A percentile compares a stretch with the other conserved stretches of the same genome.
Conservation (phyloP, 2,329 filamentous ascomycete genomes). For the Scorias spongiosa region DNA sequence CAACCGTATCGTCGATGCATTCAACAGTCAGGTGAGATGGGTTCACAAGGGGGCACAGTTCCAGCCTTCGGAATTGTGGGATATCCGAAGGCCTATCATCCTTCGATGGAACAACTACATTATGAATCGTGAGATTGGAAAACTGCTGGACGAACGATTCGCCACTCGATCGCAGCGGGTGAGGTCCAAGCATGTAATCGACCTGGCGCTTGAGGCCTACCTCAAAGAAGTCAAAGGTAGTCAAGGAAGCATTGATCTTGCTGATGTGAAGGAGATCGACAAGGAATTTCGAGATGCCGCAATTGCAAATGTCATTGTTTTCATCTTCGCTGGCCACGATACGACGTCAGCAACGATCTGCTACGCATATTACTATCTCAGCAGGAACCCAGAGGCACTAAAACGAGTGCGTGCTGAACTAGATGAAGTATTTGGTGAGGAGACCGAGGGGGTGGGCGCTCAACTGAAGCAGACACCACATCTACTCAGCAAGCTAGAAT, state of each 20-base stretch:
- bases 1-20: slow-evolving; percentile 23
- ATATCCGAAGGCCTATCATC: slow-evolving; percentile 22
- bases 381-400: slow-evolving; percentile 19
- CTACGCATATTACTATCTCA: slow-evolving; percentile 27
- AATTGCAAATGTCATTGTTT: slow-evolving; percentile 24
- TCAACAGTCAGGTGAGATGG: slow-evolving; percentile 23
- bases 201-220: slow-evolving; percentile 22
- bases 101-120: slow-evolving; percentile 20
- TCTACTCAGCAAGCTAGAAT: slow-evolving; percentile 36
- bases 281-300: slow-evolving; percentile 21
- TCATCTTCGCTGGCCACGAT: slow-evolving; percentile 29
- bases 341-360: slow-evolving; percentile 24
- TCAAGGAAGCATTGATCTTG: slow-evolving; percentile 5
- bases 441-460: slow-evolving; percentile 19
- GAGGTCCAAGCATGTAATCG: slow-evolving; percentile 21
- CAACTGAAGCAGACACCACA: slow-evolving; percentile 28
- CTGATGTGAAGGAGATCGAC: slow-evolving; percentile 19
- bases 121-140: slow-evolving; percentile 21
- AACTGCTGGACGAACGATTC: slow-evolving; percentile 24
- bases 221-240: slow-evolving; percentile 22
- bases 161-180: slow-evolving; percentile 17
- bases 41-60: slow-evolving; percentile 19
- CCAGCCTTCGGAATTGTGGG: slow-evolving; percentile 21
- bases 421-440: slow-evolving; percentile 34
- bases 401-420: slow-evolving; percentile 32